phyloP scores from a whole-genome alignment of 2,329 filamentous ascomycete genomes.

The Calonectria ilicicola region DNA sequence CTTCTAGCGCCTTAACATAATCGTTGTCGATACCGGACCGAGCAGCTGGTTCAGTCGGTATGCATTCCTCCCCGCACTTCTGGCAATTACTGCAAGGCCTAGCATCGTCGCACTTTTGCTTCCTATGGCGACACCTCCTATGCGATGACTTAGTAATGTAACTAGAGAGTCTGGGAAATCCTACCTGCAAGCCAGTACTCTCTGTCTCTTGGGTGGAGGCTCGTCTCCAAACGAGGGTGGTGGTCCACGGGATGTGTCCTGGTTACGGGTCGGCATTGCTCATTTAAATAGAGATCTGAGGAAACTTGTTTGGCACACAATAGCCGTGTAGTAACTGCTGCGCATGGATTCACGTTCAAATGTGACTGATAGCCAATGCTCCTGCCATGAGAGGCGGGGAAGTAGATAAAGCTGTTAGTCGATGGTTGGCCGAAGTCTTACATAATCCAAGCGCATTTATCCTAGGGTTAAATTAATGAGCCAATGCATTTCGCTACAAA shows the following conservation, averaged over 20 bases:
- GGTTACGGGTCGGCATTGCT: neutral
- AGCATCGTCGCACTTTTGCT: slow-evolving; percentile 39
- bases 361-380: too few species aligned
- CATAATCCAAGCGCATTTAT: too few species aligned
- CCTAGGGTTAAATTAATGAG: too few species aligned
- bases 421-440: too few species aligned
- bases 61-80: slow-evolving; percentile 36
- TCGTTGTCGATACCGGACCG: slow-evolving; percentile 30
- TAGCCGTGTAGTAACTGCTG: too few species aligned
- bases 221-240: slow-evolving; percentile 21
- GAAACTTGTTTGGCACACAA: too few species aligned
- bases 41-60: slow-evolving; percentile 31
- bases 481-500: too few species aligned
- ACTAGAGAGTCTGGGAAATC: neutral
- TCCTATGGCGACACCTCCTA: slow-evolving; percentile 38
- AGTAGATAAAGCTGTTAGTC: too few species aligned
- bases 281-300: too few species aligned
- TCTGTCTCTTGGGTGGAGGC: slow-evolving; percentile 28
- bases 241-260: neutral
- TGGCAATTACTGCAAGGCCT: slow-evolving; percentile 41
- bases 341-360: too few species aligned
- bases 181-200: slow-evolving; percentile 32
- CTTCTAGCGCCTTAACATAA: slow-evolving; percentile 33
- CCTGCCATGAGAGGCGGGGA: too few species aligned
- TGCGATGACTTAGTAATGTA: neutral